Evolutionary conservation across 805 yeast species (phyloP).

Genomic region (Kazachstania taianensis): DNA sequence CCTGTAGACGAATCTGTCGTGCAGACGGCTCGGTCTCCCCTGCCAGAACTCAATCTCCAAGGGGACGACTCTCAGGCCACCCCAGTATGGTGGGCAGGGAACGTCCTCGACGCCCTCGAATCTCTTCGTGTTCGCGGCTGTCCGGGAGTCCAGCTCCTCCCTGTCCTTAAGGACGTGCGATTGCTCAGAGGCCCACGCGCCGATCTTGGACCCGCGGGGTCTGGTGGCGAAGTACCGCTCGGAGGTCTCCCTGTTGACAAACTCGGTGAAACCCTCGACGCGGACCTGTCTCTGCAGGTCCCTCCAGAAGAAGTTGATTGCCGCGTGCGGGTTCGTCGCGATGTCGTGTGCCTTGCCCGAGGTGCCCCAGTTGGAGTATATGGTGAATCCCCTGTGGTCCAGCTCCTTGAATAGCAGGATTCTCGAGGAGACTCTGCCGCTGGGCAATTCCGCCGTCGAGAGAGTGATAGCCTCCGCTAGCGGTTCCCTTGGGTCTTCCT

Average conservation of each 20-base stretch:
- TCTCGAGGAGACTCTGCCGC: constrained; percentile 83
- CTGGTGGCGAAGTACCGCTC: constrained; percentile 74
- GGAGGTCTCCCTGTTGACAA: constrained; percentile 60
- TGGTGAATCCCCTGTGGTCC: constrained; percentile 71
- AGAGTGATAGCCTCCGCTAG: constrained; percentile 79
- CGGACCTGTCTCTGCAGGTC: constrained; percentile 85
- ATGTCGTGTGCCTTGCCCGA: constrained; percentile 74
- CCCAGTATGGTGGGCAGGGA: constrained; percentile 94
- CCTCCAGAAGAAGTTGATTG: constrained; percentile 88
- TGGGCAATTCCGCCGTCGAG: constrained; percentile 81
- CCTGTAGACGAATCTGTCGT: constrained; percentile 72
- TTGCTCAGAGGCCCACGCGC: constrained; percentile 97
- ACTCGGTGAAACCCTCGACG: constrained; percentile 77
- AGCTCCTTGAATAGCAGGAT: constrained; percentile 82
- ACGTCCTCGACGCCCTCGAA: constrained; percentile 55
- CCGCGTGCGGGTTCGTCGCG: constrained; percentile 63
- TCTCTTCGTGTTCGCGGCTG: constrained; percentile 39
- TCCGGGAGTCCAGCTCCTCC: constrained; percentile 49
- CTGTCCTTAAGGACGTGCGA: constrained; percentile 49
- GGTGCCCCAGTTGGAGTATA: constrained; percentile 86
- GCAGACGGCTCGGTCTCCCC: constrained; percentile 82
- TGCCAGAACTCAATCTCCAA: constrained; percentile 95
- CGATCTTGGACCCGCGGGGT: constrained; percentile 87
- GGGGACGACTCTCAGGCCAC: constrained; percentile 83
- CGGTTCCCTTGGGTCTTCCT: constrained; percentile 38